Evolutionary conservation across 257 asterid species (phyloP).

Genomic region (Osmanthus fragrans): DNA sequence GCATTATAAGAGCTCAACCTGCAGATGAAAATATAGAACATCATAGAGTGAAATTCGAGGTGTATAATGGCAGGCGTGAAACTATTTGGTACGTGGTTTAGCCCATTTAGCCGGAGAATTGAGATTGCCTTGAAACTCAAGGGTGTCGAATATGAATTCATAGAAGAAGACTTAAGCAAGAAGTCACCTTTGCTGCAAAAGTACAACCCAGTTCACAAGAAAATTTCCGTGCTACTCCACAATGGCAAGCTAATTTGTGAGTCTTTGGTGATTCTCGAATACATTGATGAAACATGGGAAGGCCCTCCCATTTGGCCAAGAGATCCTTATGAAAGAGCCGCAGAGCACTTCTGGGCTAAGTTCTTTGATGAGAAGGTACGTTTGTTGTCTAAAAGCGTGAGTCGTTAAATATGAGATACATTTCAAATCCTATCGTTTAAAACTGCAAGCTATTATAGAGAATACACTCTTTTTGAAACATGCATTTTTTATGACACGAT

Average conservation of each 20-base stretch:
- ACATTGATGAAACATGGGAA: constrained; percentile 50
- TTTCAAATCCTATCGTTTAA: no score
- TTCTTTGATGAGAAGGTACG: constrained; percentile 50
- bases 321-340: constrained; percentile 38
- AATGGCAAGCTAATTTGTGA: constrained; percentile 45
- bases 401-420: no score
- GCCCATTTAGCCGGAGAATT: constrained; percentile 43
- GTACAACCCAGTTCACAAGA: constrained; percentile 44
- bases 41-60: no score
- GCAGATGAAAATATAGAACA: no score
- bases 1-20: no score
- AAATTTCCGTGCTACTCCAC: constrained; percentile 43
- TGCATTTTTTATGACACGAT: no score
- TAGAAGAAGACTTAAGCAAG: constrained; percentile 35
- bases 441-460: no score
- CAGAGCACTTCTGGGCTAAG: constrained; percentile 55
- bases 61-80: background rate
- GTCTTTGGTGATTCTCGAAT: constrained; percentile 46
- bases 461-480: no score
- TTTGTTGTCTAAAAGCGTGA: no score
- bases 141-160: constrained; percentile 42
- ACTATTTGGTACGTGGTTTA: constrained; percentile 19
- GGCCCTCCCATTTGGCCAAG: constrained; percentile 40
- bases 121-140: constrained; percentile 43
- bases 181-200: constrained; percentile 40